phyloP scores from a whole-genome alignment of 129 eudicot genomes.

The Flaveria bidentis region DNA sequence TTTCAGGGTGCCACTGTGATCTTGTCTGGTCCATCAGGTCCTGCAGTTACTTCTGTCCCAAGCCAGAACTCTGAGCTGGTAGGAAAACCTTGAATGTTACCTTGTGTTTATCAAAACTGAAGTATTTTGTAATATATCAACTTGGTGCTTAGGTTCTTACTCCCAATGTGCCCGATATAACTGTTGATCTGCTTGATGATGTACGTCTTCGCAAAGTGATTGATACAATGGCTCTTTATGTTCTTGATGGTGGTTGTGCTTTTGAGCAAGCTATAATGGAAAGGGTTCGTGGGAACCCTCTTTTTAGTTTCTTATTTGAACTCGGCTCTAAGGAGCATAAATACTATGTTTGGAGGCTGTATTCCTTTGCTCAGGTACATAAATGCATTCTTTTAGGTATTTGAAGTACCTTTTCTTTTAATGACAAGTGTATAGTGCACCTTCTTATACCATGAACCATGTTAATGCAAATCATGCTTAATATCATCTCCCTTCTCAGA shows the following conservation, averaged over 20 bases:
- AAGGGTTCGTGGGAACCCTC: conserved; percentile 93
- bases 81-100: conserved; percentile 26
- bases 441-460: neutral
- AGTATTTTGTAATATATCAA: conserved; percentile 8
- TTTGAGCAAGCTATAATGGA: conserved; percentile 99
- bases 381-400: neutral
- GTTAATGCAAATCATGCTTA: neutral
- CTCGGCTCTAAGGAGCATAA: conserved; percentile 95
- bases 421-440: neutral
- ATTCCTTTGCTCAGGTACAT: conserved; percentile 94
- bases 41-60: conserved; percentile 85
- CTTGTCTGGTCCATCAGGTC: conserved; percentile 93
- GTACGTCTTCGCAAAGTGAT: conserved; percentile 80
- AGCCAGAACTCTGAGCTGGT: conserved; percentile 95
- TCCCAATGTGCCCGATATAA: conserved; percentile 96
- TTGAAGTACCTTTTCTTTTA: neutral
- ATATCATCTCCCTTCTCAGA: neutral
- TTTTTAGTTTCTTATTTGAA: conserved; percentile 85
- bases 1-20: conserved; percentile 93
- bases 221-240: conserved; percentile 94
- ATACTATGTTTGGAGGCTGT: conserved; percentile 96
- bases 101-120: conserved; percentile 3
- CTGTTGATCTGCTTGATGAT: conserved; percentile 73
- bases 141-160: conserved; percentile 77
- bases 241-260: conserved; percentile 98